Evolutionary conservation across 108 stramenopile genomes (phyloP), one percentile per base, ranked within the genome.

Genomic region (Nitzschia sp.): DNA sequence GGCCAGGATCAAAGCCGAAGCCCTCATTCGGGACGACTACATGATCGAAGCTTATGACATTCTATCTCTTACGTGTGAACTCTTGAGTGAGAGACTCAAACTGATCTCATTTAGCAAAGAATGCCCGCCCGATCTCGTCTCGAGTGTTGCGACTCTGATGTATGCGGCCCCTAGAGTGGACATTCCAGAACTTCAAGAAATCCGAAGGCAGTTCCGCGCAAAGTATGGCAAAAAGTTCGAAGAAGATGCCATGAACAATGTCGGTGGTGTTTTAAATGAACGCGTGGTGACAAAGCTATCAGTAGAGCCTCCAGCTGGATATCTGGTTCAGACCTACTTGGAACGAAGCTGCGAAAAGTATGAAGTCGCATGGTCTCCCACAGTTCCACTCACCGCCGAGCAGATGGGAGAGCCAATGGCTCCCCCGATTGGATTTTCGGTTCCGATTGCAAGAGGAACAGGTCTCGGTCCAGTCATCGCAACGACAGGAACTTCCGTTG

Each of bases 1-100:
- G 72, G 96, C 96, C 9, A 75, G 85, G n/a, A 96, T 96, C 73
- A 81, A 79, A 35, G 92, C 92, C 46, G 93, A 96, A 67, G 80
- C 92, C 2, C 69, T 96, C 11, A 96, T 94, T 70, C 84, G 91
- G 8, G 96, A 95, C 31, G 96, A 96, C 63, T 71, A 85, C 67
- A 82, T 90, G 49, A 77, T 96, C 31, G 92, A 96, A 72, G 96
- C 96, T 0, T 94, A 90, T 54, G 93, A 93, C 49, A 93, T 96
- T 31, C 55, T 96, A 13, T 75, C 81, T 42, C 72, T 96, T 3
- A 71, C 77, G 3, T 96, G 96, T 56, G 91, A 95, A 63, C 57
- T 96, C n/a, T 54, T 96, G 26, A 65, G 70, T 27, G 93, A 96
- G 66, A 80, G 96, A 15, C 83, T 94, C 46, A 82, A 88, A 27